These are phyloP conservation scores for Arctostaphylos glauca DNA, from an alignment of 148 eudicot genomes.

Conservation along the genomic window DNA sequence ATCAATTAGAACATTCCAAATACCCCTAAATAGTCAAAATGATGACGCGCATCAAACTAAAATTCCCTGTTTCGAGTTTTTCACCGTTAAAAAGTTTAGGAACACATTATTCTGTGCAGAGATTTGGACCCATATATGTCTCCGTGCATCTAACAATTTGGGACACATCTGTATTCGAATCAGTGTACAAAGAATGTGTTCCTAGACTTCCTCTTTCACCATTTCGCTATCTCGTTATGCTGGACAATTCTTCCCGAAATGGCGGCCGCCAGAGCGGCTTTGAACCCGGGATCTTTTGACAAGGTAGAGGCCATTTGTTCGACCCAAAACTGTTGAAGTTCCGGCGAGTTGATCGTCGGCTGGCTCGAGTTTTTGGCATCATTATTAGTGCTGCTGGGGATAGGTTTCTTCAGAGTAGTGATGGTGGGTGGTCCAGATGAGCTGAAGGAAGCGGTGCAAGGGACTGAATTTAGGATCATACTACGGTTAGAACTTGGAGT, in stretches of 20 bases:
- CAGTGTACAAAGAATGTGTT: too few relatives aligned
- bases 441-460: conserved; percentile 18
- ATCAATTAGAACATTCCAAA: background rate
- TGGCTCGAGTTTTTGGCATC: background rate
- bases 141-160: too few relatives aligned
- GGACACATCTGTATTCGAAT: too few relatives aligned
- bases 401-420: conserved; percentile 15
- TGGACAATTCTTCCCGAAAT: conserved; percentile 43
- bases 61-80: background rate
- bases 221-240: conserved; percentile 13
- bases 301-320: conserved; percentile 84
- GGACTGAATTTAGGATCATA: conserved; percentile 19
- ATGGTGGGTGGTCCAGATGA: conserved; percentile 22
- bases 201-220: background rate
- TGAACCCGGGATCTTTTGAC: conserved; percentile 67
- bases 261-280: conserved; percentile 71
- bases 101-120: too few relatives aligned
- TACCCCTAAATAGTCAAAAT: background rate
- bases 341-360: conserved; percentile 17
- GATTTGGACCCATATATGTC: too few relatives aligned
- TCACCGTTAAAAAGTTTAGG: too few relatives aligned
- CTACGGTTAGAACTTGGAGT: conserved; percentile 18
- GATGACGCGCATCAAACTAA: background rate
- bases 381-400: conserved; percentile 2
- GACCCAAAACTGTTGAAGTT: conserved; percentile 52